phyloP scores from a whole-genome alignment of 1,139 yeast species.

The Pichia sp. region DNA sequence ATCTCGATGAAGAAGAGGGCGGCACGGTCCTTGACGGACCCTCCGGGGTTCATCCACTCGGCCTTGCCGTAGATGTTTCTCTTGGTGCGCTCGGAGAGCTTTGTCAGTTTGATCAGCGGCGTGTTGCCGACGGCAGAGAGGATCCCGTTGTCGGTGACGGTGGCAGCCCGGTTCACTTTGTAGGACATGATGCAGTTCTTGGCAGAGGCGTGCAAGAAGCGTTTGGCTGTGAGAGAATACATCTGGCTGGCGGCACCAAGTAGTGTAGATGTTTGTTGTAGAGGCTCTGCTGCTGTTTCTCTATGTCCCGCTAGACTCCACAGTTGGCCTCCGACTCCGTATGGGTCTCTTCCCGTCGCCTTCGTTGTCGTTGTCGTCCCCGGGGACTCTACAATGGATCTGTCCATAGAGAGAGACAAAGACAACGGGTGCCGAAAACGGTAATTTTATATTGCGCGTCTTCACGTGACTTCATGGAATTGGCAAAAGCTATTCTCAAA shows the following conservation, averaged over 20 bases:
- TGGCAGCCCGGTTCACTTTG: conserved; percentile 2
- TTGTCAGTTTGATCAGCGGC: conserved; percentile 66
- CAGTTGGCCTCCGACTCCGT: background rate
- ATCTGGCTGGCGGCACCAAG: background rate
- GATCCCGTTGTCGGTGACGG: conserved; percentile 19
- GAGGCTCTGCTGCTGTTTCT: background rate
- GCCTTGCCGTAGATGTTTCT: conserved; percentile 85
- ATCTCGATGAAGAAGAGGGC: conserved; percentile 74
- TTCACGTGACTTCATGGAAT: conserved; percentile 18
- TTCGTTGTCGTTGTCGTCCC: background rate
- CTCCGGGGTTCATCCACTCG: conserved; percentile 93
- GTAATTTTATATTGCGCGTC: conserved; percentile 8
- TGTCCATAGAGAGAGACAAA: background rate
- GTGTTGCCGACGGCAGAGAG: conserved; percentile 65
- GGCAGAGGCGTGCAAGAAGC: conserved; percentile 9
- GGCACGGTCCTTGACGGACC: conserved; percentile 89
- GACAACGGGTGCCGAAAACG: background rate
- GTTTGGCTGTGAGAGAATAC: conserved; percentile 1
- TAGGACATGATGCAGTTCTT: conserved; percentile 6
- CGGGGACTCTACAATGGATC: background rate
- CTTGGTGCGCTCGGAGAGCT: conserved; percentile 62
- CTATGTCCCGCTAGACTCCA: background rate
- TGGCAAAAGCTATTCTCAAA: background rate
- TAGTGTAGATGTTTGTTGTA: too few species aligned
- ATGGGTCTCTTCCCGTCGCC: background rate